A percentile compares a stretch with the other conserved stretches of the same genome.
phyloP scores from a whole-genome alignment of 2,329 filamentous ascomycete genomes.

The Epichloe glyceriae region DNA sequence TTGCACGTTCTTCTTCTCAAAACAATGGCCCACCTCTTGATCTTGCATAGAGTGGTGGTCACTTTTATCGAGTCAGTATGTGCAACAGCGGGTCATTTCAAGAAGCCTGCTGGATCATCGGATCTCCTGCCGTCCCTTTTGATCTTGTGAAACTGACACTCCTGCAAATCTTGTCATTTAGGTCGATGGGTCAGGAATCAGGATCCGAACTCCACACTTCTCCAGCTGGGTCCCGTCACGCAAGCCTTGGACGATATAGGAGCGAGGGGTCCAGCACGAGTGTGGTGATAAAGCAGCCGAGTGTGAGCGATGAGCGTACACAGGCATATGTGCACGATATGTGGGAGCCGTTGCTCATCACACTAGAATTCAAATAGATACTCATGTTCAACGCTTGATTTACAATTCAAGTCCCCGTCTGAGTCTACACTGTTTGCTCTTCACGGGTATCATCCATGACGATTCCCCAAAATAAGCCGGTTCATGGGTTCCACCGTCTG shows the following conservation, averaged over 20 bases:
- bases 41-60: too few relatives aligned
- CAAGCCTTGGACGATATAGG: not conserved
- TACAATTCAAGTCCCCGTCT: not conserved
- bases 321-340: not conserved
- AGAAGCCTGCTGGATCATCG: not conserved
- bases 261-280: not conserved
- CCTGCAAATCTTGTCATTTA: not conserved
- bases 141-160: not conserved
- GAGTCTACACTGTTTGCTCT: too few relatives aligned
- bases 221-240: slow-evolving; percentile 2
- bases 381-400: not conserved
- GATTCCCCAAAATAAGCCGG: not conserved
- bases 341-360: not conserved
- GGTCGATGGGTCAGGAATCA: slow-evolving; percentile 2
- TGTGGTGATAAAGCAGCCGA: not conserved
- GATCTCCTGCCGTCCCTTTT: not conserved
- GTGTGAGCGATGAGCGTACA: not conserved
- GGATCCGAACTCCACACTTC: slow-evolving; percentile 2
- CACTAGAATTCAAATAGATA: not conserved
- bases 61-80: too few relatives aligned
- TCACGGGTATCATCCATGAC: not conserved
- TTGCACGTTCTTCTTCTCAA: not conserved
- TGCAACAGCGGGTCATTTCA: too few relatives aligned
- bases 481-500: not conserved
- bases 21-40: not conserved